Evolutionary conservation across 148 eudicot species (phyloP).

Genomic region (Gaultheria prostrata): DNA sequence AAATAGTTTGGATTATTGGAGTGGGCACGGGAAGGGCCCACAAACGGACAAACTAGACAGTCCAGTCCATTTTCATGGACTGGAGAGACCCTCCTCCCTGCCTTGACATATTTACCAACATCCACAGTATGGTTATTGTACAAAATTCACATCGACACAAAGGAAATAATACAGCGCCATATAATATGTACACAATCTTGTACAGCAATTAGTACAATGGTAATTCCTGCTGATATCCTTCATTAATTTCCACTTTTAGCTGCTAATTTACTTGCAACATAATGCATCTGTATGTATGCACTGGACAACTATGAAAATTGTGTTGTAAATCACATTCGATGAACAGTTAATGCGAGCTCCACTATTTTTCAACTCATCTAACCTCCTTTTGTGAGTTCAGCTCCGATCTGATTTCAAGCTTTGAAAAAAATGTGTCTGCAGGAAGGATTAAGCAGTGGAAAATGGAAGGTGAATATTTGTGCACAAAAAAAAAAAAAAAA

Average conservation of each 20-base stretch:
- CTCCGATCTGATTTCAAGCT: conserved; percentile 2
- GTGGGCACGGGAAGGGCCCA: too few relatives aligned
- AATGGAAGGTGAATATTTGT: background rate
- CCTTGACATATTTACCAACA: too few relatives aligned
- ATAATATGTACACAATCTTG: background rate
- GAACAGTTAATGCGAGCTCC: background rate
- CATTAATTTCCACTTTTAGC: background rate
- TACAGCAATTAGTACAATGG: background rate
- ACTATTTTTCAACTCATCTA: background rate
- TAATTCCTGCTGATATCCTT: background rate
- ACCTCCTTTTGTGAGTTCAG: conserved; percentile 5
- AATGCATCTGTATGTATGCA: background rate
- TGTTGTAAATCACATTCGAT: background rate
- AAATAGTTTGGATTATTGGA: too few relatives aligned
- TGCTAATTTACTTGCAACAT: background rate
- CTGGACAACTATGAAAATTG: background rate
- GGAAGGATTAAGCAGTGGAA: background rate
- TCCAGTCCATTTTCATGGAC: too few relatives aligned
- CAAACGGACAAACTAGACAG: too few relatives aligned
- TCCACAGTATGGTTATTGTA: background rate
- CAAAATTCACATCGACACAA: background rate
- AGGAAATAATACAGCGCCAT: background rate
- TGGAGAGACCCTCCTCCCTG: too few relatives aligned
- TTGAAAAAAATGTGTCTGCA: conserved; percentile 6
- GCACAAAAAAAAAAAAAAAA: background rate